Percentiles rank a stretch among this genome's conserved stretches.
phyloP scores from a whole-genome alignment of 2,329 filamentous ascomycete genomes.

The Diaporthe capsici region DNA sequence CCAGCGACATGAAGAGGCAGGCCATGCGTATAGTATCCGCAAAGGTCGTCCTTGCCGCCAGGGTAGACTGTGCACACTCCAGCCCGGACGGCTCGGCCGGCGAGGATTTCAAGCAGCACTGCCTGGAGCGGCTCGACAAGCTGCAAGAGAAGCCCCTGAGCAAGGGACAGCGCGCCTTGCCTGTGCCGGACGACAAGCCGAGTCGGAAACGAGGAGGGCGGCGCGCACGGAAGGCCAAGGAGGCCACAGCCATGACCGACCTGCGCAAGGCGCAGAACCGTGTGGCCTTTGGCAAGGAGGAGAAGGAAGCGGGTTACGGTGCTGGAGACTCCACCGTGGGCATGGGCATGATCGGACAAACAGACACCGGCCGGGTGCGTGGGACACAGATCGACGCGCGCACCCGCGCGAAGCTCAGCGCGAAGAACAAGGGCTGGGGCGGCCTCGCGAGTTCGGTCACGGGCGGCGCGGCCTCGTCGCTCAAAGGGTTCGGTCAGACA shows the following conservation, averaged over 20 bases:
- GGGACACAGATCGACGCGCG: slow-evolving; percentile 91
- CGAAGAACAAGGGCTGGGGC: slow-evolving; percentile 97
- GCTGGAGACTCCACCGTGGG: slow-evolving; percentile 87
- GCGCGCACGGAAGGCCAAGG: slow-evolving; percentile 93
- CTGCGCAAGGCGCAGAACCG: slow-evolving; percentile 96
- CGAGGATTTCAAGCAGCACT: slow-evolving; percentile 84
- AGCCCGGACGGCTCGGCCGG: slow-evolving; percentile 87
- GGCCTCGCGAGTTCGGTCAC: slow-evolving; percentile 69
- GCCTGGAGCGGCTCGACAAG: slow-evolving; percentile 90
- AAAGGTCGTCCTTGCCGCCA: slow-evolving; percentile 93
- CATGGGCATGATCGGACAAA: slow-evolving; percentile 94
- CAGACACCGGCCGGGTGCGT: slow-evolving; percentile 90
- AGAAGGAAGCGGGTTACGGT: slow-evolving; percentile 92
- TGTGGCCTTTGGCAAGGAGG: slow-evolving; percentile 95
- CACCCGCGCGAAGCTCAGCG: slow-evolving; percentile 91
- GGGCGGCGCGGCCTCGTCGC: slow-evolving; percentile 80
- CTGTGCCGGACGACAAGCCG: slow-evolving; percentile 95
- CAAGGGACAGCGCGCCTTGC: slow-evolving; percentile 87
- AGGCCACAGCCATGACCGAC: slow-evolving; percentile 96
- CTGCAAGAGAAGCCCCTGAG: slow-evolving; percentile 92
- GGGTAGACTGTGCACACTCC: slow-evolving; percentile 88
- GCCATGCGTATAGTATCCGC: slow-evolving; percentile 95
- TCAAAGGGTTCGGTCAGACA: slow-evolving; percentile 80
- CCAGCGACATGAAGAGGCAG: slow-evolving; percentile 89
- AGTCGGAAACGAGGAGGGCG: slow-evolving; percentile 92